Evolutionary conservation across 2,329 filamentous ascomycete genomes (phyloP), one percentile per base, ranked within the genome.

Genomic region (Dactylellina sp.): DNA sequence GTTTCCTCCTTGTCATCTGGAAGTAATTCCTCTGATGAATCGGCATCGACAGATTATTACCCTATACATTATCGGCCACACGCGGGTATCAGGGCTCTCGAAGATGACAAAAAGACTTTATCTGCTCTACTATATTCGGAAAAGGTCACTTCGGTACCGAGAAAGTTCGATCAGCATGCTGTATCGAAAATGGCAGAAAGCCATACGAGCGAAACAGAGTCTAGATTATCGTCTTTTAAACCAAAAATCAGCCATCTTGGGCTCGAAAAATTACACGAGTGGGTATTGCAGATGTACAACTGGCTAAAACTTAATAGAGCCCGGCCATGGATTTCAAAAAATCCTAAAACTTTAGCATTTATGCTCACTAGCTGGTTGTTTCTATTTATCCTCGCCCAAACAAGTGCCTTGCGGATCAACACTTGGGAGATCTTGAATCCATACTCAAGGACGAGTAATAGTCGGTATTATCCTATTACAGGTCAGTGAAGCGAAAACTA

Each of bases 301-400:
- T 2, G 7, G n/a, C 32, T 40, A 3, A 52, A n/a, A 14, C 1
- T 63, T 39, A 18, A 44, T 2, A 37, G 20, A n/a, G 5, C 50
- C 11, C 46, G 24, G 18, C 1, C 22, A 28, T 66, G 37, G 24
- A 7, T 49, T 7, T 6, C 14, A 7, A 12, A 35, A 1, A 56
- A 66, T 20, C 25, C 28, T 5, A 18, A 25, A 4, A 4, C 47
- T n/a, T 32, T 46, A 16, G 12, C 46, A 1, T 37, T 74, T 12
- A 52, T 66, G 12, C 37, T 66, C 9, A 22, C 61, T 16, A 66
- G 61, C n/a, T 74, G 70, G 70, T 5, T 56, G 14, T 25, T 53
- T 25, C 18, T 65, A 7, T 56, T 72, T 32, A 47, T 74, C 11
- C 53, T 74, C 11, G 49, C 70, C 4, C 70, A 74, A n/a, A 66